Percentiles rank a stretch among this genome's conserved stretches.
Conservation (phyloP, 2,329 filamentous ascomycete genomes). For the Monilinia aucupariae region DNA sequence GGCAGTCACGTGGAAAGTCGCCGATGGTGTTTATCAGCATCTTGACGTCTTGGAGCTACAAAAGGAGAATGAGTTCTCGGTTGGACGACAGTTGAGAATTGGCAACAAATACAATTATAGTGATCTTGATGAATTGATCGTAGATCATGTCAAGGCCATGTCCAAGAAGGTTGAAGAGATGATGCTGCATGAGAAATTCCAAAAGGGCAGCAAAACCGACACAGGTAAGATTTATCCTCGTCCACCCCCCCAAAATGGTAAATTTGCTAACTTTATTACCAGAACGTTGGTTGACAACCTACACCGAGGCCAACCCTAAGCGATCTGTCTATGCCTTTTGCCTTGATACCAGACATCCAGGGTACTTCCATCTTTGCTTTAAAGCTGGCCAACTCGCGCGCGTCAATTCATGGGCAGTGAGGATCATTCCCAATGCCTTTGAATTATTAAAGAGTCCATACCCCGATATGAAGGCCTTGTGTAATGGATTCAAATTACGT, state of each 20-base stretch:
- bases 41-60: constrained; percentile 95
- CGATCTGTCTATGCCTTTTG: constrained; percentile 94
- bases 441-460: constrained; percentile 85
- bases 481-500: constrained; percentile 83
- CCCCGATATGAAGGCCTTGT: constrained; percentile 88
- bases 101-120: constrained; percentile 86
- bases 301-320: constrained; percentile 91
- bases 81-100: constrained; percentile 80
- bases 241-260: background rate
- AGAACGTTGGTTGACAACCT: constrained; percentile 96
- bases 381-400: constrained; percentile 75
- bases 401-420: constrained; percentile 76
- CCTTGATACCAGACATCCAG: constrained; percentile 83
- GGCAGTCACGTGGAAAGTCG: constrained; percentile 96
- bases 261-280: constrained; percentile 17
- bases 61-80: constrained; percentile 94
- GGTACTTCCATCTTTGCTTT: constrained; percentile 95
- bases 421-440: constrained; percentile 87
- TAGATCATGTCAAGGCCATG: constrained; percentile 97
- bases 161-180: constrained; percentile 95
- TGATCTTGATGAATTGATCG: constrained; percentile 95
- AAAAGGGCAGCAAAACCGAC: constrained; percentile 70
- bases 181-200: constrained; percentile 90
- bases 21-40: constrained; percentile 93
- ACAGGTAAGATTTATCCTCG: constrained; percentile 62